Conservation (phyloP, 1,139 yeast genomes). For the Chernovozyma sophiae-reginae region DNA sequence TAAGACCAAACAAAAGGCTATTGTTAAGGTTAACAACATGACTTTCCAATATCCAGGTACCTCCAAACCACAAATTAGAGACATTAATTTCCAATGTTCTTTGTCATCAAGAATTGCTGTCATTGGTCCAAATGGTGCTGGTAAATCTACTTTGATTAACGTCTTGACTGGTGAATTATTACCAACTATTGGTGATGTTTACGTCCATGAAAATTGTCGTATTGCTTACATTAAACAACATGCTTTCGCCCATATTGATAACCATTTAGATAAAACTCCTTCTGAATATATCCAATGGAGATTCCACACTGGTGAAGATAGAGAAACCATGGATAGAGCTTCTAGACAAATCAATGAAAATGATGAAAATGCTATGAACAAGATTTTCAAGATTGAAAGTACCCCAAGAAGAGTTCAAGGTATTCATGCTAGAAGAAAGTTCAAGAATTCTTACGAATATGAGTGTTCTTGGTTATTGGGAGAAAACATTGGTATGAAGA, state of each 20-base stretch:
- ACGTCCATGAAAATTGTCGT: conserved; percentile 99
- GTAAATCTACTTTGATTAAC: conserved; percentile 97
- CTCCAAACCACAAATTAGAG: conserved; percentile 83
- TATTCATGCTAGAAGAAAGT: conserved; percentile 97
- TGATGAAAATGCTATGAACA: conserved; percentile 98
- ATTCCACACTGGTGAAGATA: conserved; percentile 99
- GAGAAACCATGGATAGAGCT: conserved; percentile 99
- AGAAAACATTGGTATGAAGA: conserved; percentile 98
- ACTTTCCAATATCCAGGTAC: conserved; percentile 99
- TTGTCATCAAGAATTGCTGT: conserved; percentile 99
- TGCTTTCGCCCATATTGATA: conserved; percentile 98
- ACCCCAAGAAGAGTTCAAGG: conserved; percentile 96
- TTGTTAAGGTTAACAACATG: conserved; percentile 95
- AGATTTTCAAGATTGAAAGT: conserved; percentile 98
- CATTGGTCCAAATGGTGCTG: conserved; percentile 99
- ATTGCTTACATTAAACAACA: conserved; percentile 99
- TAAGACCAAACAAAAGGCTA: conserved; percentile 99
- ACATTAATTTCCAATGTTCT: conserved; percentile 97
- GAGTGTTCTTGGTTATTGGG: conserved; percentile 96
- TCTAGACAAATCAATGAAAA: conserved; percentile 96
- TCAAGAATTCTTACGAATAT: conserved; percentile 99
- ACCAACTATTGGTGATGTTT: conserved; percentile 97
- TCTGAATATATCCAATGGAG: conserved; percentile 99
- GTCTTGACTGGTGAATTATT: conserved; percentile 98
- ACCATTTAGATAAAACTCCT: conserved; percentile 98